A percentile compares a stretch with the other conserved stretches of the same genome.
These are phyloP conservation scores for Isabelozyma gotoi DNA, from an alignment of 805 yeast species.

Conservation along the genomic window DNA sequence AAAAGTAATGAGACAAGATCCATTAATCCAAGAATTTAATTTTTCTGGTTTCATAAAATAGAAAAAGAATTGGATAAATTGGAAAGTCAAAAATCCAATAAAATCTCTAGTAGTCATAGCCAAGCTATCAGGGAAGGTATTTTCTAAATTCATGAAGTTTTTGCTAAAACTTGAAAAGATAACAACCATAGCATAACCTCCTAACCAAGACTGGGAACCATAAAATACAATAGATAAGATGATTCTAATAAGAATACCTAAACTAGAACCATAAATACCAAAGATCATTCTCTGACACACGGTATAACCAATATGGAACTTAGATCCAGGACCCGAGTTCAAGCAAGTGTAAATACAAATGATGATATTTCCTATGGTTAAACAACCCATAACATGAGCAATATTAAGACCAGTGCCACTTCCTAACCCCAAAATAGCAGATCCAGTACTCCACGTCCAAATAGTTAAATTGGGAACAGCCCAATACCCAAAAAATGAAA, in stretches of 20 bases:
- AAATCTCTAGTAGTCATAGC: conserved; percentile 8
- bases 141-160: conserved; percentile 6
- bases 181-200: conserved; percentile 7
- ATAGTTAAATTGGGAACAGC: conserved; percentile 42
- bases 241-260: conserved; percentile 6
- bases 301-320: conserved; percentile 9
- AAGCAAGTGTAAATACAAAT: conserved; percentile 9
- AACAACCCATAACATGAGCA: conserved; percentile 10
- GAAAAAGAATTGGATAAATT: conserved; percentile 5
- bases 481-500: conserved; percentile 42
- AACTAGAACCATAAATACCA: conserved; percentile 8
- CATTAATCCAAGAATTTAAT: conserved; percentile 7
- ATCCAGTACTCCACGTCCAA: conserved; percentile 39
- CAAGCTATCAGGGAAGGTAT: conserved; percentile 6
- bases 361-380: conserved; percentile 8
- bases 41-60: conserved; percentile 8
- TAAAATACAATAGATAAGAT: conserved; percentile 9
- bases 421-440: conserved; percentile 43
- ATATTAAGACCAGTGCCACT: conserved; percentile 14
- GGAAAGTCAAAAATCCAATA: conserved; percentile 8
- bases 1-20: conserved; percentile 4
- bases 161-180: conserved; percentile 6
- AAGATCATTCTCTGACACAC: conserved; percentile 9
- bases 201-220: conserved; percentile 10
- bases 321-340: conserved; percentile 9